Percentiles rank a stretch among this genome's conserved stretches.
Evolutionary conservation across 176 grass and related monocot genomes (phyloP).

Genomic region (Ananas comosus): DNA sequence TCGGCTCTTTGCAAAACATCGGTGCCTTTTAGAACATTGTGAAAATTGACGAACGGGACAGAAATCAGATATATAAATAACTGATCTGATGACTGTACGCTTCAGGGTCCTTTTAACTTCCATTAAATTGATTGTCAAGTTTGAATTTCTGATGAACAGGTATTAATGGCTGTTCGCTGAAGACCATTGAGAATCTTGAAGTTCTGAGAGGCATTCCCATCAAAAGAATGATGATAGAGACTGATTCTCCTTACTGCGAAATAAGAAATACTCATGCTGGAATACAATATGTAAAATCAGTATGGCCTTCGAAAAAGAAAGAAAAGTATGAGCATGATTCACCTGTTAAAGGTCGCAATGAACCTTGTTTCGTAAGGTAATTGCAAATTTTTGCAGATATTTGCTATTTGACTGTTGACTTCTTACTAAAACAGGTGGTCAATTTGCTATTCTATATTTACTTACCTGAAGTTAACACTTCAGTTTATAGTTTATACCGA

Average conservation of each 20-base stretch:
- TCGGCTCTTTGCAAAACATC: background rate
- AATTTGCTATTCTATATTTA: too few species aligned
- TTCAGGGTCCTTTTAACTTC: background rate
- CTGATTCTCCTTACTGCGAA: constrained; percentile 93
- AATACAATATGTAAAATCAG: constrained; percentile 67
- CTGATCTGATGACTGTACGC: too few species aligned
- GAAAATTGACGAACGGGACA: too few species aligned
- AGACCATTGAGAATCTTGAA: constrained; percentile 75
- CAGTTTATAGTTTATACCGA: too few species aligned
- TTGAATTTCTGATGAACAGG: constrained; percentile 19
- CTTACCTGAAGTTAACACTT: too few species aligned
- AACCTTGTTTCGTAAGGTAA: constrained; percentile 93
- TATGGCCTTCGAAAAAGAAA: constrained; percentile 94
- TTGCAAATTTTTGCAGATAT: background rate
- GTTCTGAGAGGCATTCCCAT: constrained; percentile 66
- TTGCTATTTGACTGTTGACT: background rate
- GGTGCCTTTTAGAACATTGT: background rate
- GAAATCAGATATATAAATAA: too few species aligned
- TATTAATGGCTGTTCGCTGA: constrained; percentile 85
- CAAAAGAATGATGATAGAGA: constrained; percentile 91
- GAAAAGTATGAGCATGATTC: constrained; percentile 69
- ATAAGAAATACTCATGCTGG: constrained; percentile 93
- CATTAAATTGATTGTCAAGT: background rate
- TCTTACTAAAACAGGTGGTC: background rate
- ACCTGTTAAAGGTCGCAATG: constrained; percentile 75